A percentile compares a stretch with the other conserved stretches of the same genome.
Evolutionary conservation across 2,329 filamentous ascomycete species (phyloP).

Genomic region (Colletotrichum sansevieriae): DNA sequence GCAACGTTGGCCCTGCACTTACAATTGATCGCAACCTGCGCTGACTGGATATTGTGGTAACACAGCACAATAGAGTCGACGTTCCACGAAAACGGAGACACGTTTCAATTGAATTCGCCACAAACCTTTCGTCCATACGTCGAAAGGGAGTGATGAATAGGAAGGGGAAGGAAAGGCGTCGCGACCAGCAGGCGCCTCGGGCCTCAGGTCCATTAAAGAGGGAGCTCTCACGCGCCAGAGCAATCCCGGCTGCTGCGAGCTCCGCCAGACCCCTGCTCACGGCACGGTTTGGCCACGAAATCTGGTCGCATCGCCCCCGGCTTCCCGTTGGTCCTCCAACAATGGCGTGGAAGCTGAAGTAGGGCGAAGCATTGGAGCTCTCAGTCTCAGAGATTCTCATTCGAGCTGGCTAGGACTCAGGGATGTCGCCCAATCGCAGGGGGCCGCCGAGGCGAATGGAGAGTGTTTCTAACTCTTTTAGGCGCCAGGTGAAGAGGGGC

Average conservation of each 20-base stretch:
- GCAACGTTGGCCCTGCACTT: slow-evolving; percentile 38
- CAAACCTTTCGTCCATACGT: background rate
- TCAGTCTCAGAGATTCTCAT: slow-evolving; percentile 27
- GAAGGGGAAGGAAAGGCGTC: background rate
- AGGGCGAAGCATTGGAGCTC: slow-evolving; percentile 12
- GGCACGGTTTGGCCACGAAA: slow-evolving; percentile 24
- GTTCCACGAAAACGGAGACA: slow-evolving; percentile 13
- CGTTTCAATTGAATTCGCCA: background rate
- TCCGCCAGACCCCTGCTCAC: slow-evolving; percentile 34
- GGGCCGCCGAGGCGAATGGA: slow-evolving; percentile 25
- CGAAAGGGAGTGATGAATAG: background rate
- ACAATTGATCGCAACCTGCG: slow-evolving; percentile 22
- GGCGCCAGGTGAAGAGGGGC: slow-evolving; percentile 39
- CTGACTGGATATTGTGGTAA: slow-evolving; percentile 2
- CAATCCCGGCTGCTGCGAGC: slow-evolving; percentile 33
- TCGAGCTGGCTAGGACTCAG: slow-evolving; percentile 22
- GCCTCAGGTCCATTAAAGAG: slow-evolving; percentile 34
- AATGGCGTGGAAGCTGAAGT: background rate
- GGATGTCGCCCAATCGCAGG: slow-evolving; percentile 33
- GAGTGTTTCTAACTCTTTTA: slow-evolving; percentile 35
- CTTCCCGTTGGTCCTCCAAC: slow-evolving; percentile 37
- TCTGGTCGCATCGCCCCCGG: slow-evolving; percentile 35
- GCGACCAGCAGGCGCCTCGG: slow-evolving; percentile 29
- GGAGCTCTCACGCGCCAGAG: slow-evolving; percentile 32
- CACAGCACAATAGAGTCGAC: background rate